Base-by-base conservation (phyloP, 805 yeast genomes). In the Candida jianshihensis region DNA sequence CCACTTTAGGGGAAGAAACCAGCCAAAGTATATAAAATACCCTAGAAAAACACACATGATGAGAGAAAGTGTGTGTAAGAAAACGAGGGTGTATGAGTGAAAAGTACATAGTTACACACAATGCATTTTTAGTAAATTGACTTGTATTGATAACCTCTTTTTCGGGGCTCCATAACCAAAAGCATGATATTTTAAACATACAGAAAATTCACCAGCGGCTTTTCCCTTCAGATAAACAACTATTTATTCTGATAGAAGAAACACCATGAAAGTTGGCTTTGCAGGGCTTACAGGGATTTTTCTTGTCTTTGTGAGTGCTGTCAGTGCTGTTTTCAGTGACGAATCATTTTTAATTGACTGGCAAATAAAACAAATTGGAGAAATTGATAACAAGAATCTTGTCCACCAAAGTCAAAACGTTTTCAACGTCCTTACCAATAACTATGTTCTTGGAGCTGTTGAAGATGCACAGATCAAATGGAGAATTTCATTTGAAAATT, bases 311-410 rank as follows among this genome's bases (percentile, higher is more conserved):
- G 5, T 34, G 4, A 20, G 26, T 16, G 14, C 17, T 4, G 15
- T 35, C 1, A 6, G 6, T 3, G 54, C 66, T 0, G 56, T 67
- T 5, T 64, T 57, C 44, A 56, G 65, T 19, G 81, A 75, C 36
- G 79, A 75, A 41, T 77, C 79, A 0, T 73, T 69, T 49, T 55
- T 56, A 14, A 60, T 61, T 24, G 85, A 78, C 46, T 77, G 81
- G 80, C 68, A 73, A 31, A 52, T 64, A 8, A 61, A 60, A 21
- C 67, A 64, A 34, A 53, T 71, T 20, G 80, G 80, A 1, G 45
- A 50, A 6, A 59, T 69, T 31, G 36, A 46, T 15, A 49, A 19
- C 2, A 27, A 29, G 2, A 46, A 46, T 25, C 43, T 47, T 15
- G 31, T 51, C 2, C 27, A 45, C 6, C 39, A 47, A 40, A 31